phyloP scores from a whole-genome alignment of 805 yeast species.

The Saturnispora mendoncae region DNA sequence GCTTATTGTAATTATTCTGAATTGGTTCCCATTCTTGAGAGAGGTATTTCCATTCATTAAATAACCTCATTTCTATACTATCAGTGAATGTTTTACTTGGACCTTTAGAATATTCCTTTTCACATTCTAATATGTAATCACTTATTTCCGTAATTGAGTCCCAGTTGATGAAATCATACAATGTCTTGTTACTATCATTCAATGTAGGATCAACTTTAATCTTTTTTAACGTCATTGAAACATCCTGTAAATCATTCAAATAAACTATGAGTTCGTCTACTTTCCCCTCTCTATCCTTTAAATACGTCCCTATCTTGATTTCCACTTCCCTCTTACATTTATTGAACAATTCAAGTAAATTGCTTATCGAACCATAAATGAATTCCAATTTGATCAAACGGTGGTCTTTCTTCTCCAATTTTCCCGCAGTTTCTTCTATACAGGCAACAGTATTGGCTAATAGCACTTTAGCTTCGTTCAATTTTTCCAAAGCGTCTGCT shows the following conservation, averaged over 20 bases:
- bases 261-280: constrained; percentile 21
- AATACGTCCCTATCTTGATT: constrained; percentile 22
- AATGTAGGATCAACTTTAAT: constrained; percentile 31
- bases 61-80: constrained; percentile 21
- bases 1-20: constrained; percentile 15
- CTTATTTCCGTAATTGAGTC: constrained; percentile 30
- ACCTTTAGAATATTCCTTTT: constrained; percentile 24
- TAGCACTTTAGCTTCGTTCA: constrained; percentile 40
- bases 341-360: constrained; percentile 38
- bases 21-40: constrained; percentile 17
- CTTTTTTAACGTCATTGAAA: constrained; percentile 27
- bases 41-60: constrained; percentile 22
- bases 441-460: constrained; percentile 43
- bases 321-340: constrained; percentile 25
- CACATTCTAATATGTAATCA: constrained; percentile 21
- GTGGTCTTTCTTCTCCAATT: constrained; percentile 34
- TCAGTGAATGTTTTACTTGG: constrained; percentile 23
- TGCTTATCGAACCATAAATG: constrained; percentile 35
- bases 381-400: constrained; percentile 37
- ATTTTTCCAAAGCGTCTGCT: constrained; percentile 38
- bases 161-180: constrained; percentile 44
- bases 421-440: constrained; percentile 30
- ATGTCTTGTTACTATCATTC: constrained; percentile 8
- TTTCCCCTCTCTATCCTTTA: constrained; percentile 19
- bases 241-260: constrained; percentile 22